Evolutionary conservation across 1,284 basidiomycete species (phyloP), one percentile per base, ranked within the genome.

Genomic region (Moesziomyces aphidis): DNA sequence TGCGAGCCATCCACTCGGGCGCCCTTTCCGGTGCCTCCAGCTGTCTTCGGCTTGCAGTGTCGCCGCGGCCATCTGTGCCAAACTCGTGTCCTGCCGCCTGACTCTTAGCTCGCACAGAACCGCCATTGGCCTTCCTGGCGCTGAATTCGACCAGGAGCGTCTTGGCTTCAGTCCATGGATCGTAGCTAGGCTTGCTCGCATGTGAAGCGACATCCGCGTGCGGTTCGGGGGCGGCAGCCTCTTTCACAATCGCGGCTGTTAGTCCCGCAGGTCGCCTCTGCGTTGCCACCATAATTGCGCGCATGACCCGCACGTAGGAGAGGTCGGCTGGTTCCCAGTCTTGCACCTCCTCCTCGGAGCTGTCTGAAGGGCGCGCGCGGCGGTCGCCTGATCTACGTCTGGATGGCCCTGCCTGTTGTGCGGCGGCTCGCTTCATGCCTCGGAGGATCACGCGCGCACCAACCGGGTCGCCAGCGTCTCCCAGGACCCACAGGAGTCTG

Each of bases 81-180:
- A 42, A 42, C 17, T 42, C n/a, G 17, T 19, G 4, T 19, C 7
- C 39, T 17, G 15, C 6, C 17, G 17, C 39, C 39, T 42, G 39
- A 17, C 39, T 17, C 23, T 50, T 31, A 1, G 2, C 7, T 7
- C 21, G 8, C n/a, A 3, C 26, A 19, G 26, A 31, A 11, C 24
- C 26, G 21, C 31, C 19, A 2, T 42, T 15, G 26, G 42, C 39
- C 22, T 31, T 56, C 39, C 42, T 22, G 11, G 60, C 61, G 21
- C 50, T 44, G 57, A 54, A 68, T n/a, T 64, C 54, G 19, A 28
- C 22, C 21, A 68, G 55, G 4, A 73, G 48, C 8, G 43, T 19
- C 34, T 61, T 68, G 11, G 65, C 54, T 44, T 68, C 71, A 4
- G 51, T 19, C 71, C 71, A 73, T 5, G 55, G 50, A 22, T 73